phyloP scores from a whole-genome alignment of 116 monocot species.

The Cymodocea nodosa region DNA sequence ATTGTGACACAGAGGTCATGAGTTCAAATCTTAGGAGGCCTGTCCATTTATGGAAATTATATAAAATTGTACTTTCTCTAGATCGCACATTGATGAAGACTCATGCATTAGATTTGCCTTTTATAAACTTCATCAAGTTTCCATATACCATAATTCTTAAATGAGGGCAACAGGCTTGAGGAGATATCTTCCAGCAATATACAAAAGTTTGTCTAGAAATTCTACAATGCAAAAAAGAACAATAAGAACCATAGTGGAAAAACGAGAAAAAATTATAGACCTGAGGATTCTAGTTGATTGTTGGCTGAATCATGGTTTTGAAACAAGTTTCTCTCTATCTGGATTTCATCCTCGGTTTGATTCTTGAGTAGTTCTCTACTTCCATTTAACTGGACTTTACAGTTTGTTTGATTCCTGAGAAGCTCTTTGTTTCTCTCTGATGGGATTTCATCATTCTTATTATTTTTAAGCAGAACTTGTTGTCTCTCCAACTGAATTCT shows the following conservation, averaged over 20 bases:
- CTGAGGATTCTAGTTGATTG: constrained; percentile 17
- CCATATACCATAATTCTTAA: constrained; percentile 2
- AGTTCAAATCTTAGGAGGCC: background rate
- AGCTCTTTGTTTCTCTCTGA: constrained; percentile 12
- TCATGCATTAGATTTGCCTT: constrained; percentile 1
- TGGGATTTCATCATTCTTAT: no score
- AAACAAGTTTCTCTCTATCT: background rate
- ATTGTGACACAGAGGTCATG: background rate
- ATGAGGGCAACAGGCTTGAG: background rate
- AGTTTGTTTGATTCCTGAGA: constrained; percentile 20
- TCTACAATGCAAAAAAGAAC: constrained; percentile 15
- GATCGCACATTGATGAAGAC: background rate
- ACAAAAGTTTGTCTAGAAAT: constrained; percentile 5
- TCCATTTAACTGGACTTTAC: background rate
- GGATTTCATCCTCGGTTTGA: constrained; percentile 14
- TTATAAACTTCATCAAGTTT: constrained; percentile 15
- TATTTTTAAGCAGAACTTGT: no score
- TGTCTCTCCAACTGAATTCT: no score
- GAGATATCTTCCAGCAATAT: constrained; percentile 9
- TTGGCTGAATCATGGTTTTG: constrained; percentile 5
- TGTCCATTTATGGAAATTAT: background rate
- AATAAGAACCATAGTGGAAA: constrained; percentile 5
- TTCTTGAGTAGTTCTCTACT: constrained; percentile 20
- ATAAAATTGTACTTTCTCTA: no score
- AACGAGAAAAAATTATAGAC: constrained; percentile 17